These are phyloP conservation scores for Podospora pseudoanserina DNA, from an alignment of 495 filamentous ascomycete genomes.

Conservation along the genomic window DNA sequence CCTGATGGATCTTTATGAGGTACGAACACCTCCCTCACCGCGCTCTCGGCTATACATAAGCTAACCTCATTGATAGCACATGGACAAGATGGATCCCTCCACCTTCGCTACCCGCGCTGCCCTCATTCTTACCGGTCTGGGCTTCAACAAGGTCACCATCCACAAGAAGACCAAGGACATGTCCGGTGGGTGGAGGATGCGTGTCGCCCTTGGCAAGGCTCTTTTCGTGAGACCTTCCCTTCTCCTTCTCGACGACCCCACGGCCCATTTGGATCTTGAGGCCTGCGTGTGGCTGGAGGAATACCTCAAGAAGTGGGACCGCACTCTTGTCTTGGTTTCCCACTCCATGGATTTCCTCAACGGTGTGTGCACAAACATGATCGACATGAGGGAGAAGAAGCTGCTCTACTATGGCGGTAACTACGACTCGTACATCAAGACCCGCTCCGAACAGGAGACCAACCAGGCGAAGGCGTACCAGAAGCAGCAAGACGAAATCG, in stretches of 20 bases:
- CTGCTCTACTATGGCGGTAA: conserved; percentile 99
- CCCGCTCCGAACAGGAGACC: conserved; percentile 85
- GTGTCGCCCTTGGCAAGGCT: conserved; percentile 94
- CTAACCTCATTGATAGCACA: conserved; percentile 60
- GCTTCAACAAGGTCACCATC: conserved; percentile 96
- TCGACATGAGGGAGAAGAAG: conserved; percentile 89
- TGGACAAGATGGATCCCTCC: conserved; percentile 99
- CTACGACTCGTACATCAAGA: conserved; percentile 98
- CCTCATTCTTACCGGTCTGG: conserved; percentile 95
- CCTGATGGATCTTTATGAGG: conserved; percentile 95
- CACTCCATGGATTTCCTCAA: conserved; percentile 99
- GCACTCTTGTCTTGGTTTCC: conserved; percentile 94
- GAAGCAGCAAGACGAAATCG: conserved; percentile 99
- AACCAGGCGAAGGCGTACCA: conserved; percentile 98
- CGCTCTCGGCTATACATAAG: not conserved
- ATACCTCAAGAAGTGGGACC: conserved; percentile 99
- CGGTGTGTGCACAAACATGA: conserved; percentile 97
- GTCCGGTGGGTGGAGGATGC: conserved; percentile 99
- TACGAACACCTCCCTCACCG: conserved; percentile 40
- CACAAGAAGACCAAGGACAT: conserved; percentile 99
- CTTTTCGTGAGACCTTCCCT: conserved; percentile 97
- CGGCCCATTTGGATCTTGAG: conserved; percentile 98
- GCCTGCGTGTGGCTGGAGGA: conserved; percentile 99
- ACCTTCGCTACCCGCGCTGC: conserved; percentile 97
- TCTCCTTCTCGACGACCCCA: conserved; percentile 95